A percentile compares a stretch with the other conserved stretches of the same genome.
phyloP scores from a whole-genome alignment of 352 stramenopile species.

The Thalassiosira delicatula region DNA sequence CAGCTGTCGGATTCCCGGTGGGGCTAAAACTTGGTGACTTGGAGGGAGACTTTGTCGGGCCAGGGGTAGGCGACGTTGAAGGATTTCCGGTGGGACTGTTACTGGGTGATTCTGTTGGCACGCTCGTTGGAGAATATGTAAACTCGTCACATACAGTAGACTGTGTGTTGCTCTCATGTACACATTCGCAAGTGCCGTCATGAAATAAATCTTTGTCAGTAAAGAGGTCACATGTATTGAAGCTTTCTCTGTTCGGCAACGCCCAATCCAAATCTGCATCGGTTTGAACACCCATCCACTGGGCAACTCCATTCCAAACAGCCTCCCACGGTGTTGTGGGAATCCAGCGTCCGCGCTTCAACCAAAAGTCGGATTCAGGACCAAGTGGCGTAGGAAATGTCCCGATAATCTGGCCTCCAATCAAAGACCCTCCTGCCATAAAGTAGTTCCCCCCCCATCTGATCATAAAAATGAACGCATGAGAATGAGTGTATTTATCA shows the following conservation, averaged over 20 bases:
- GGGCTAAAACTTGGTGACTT: background rate
- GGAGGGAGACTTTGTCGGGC: background rate
- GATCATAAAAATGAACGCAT: slow-evolving; percentile 3
- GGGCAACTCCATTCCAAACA: slow-evolving; percentile 53
- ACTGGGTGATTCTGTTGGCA: background rate
- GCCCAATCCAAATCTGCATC: slow-evolving; percentile 45
- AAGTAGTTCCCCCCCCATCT: slow-evolving; percentile 49
- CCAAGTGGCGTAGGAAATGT: slow-evolving; percentile 59
- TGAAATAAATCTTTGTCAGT: too few relatives aligned
- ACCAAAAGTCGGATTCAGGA: background rate
- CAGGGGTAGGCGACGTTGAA: background rate
- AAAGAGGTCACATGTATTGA: too few relatives aligned
- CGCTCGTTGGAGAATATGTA: background rate
- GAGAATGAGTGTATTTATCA: background rate
- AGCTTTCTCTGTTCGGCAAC: slow-evolving; percentile 55
- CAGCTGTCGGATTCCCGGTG: background rate
- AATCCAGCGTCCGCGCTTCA: slow-evolving; percentile 29
- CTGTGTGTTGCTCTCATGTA: background rate
- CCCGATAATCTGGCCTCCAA: slow-evolving; percentile 32
- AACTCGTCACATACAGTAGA: background rate
- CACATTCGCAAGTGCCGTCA: too few relatives aligned
- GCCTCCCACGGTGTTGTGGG: slow-evolving; percentile 51
- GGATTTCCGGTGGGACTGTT: too few relatives aligned
- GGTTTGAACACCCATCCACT: slow-evolving; percentile 56
- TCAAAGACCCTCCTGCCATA: slow-evolving; percentile 13